Evolutionary conservation across 345 rosid genomes (phyloP).

Genomic region (Populus davidiana): DNA sequence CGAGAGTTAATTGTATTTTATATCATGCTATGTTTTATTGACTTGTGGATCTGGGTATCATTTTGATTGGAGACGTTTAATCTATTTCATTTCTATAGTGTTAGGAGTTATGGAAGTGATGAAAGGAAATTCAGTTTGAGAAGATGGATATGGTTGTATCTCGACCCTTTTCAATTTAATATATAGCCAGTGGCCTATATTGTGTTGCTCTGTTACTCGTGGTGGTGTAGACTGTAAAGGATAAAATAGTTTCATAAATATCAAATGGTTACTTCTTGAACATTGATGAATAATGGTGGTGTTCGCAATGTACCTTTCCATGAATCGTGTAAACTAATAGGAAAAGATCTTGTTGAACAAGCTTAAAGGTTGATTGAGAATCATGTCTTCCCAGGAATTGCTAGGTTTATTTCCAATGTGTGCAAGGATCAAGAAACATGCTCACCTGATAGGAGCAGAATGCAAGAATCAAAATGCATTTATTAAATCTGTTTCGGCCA

Average conservation of each 20-base stretch:
- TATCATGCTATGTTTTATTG: not conserved
- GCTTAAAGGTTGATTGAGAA: too few species aligned
- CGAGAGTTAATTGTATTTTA: slow-evolving; percentile 49
- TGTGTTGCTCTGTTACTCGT: not conserved
- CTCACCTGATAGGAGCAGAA: not conserved
- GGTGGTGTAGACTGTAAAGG: not conserved
- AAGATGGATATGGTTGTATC: not conserved
- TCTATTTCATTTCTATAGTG: not conserved
- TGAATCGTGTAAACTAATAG: too few species aligned
- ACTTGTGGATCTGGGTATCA: not conserved
- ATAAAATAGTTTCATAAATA: not conserved
- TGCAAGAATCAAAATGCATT: not conserved
- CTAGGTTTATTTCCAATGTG: not conserved
- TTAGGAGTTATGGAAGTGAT: not conserved
- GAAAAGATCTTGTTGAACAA: too few species aligned
- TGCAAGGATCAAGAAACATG: not conserved
- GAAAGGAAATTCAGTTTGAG: not conserved
- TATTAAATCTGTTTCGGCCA: not conserved
- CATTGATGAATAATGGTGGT: not conserved
- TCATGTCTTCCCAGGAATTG: too few species aligned
- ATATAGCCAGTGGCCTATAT: not conserved
- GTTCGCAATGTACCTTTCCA: too few species aligned
- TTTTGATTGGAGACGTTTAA: not conserved
- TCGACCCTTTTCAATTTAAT: not conserved
- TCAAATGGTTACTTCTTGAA: not conserved